A percentile compares a stretch with the other conserved stretches of the same genome.
Conservation (phyloP, 2,329 filamentous ascomycete genomes). For the Scytalidium sp. region DNA sequence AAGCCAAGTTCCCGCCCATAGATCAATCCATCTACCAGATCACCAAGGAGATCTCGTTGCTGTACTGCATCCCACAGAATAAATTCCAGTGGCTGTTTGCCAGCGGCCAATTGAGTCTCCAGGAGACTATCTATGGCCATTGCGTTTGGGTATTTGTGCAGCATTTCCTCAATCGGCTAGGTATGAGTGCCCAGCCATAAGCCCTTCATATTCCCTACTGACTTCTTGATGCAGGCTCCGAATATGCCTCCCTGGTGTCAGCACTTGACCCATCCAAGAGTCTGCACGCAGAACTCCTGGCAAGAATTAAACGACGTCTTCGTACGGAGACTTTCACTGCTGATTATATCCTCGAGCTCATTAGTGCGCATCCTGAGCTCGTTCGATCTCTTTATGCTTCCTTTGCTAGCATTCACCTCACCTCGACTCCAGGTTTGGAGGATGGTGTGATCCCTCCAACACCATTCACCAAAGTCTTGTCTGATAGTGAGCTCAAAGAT, state of each 20-base stretch:
- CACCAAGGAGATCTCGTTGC: constrained; percentile 94
- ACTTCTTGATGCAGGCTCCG: constrained; percentile 47
- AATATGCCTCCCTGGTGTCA: constrained; percentile 84
- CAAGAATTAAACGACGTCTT: constrained; percentile 92
- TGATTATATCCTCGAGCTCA: constrained; percentile 97
- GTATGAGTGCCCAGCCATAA: constrained; percentile 27
- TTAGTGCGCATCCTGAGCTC: constrained; percentile 82
- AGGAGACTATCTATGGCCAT: constrained; percentile 96
- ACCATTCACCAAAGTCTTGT: constrained; percentile 65
- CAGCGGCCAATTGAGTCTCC: constrained; percentile 79
- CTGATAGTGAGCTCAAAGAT: constrained; percentile 69
- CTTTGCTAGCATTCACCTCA: constrained; percentile 83
- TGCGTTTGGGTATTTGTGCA: constrained; percentile 97
- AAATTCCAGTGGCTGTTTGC: constrained; percentile 91
- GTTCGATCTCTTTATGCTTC: constrained; percentile 86
- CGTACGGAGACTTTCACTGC: constrained; percentile 97
- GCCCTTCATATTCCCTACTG: neutral
- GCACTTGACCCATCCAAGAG: constrained; percentile 80
- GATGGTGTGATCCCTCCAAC: constrained; percentile 53
- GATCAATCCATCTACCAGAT: constrained; percentile 97
- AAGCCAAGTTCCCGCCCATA: constrained; percentile 69
- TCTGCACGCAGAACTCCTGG: constrained; percentile 76
- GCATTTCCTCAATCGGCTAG: constrained; percentile 95
- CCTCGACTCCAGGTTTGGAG: constrained; percentile 48
- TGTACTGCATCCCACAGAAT: constrained; percentile 98